phyloP scores from a whole-genome alignment of 169 alveolate species.

The Cryptosporidium viatorum region DNA sequence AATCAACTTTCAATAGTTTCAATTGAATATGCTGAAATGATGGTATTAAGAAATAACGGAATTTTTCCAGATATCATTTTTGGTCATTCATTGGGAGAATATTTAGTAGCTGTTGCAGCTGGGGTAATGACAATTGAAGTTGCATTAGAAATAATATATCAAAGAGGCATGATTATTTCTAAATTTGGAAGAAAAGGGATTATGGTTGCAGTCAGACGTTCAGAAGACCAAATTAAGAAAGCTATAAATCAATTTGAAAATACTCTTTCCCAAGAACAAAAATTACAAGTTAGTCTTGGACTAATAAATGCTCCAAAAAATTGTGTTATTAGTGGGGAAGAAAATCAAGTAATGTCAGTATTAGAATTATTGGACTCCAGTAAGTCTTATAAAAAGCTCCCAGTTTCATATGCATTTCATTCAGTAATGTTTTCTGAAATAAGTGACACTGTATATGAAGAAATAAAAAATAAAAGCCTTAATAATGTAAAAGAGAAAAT shows the following conservation, averaged over 20 bases:
- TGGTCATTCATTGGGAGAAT: slow-evolving; percentile 82
- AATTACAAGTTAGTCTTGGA: slow-evolving; percentile 20
- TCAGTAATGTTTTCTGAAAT: slow-evolving; percentile 69
- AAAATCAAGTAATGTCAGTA: slow-evolving; percentile 76
- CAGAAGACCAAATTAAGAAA: slow-evolving; percentile 66
- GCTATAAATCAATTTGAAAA: slow-evolving; percentile 23
- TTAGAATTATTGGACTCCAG: slow-evolving; percentile 41
- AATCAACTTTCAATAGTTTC: slow-evolving; percentile 64
- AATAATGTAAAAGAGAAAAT: slow-evolving; percentile 18
- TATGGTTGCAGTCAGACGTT: slow-evolving; percentile 78
- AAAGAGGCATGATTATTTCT: slow-evolving; percentile 73
- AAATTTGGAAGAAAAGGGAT: slow-evolving; percentile 52
- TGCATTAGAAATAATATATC: slow-evolving; percentile 70
- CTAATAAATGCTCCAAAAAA: slow-evolving; percentile 81
- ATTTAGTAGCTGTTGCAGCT: slow-evolving; percentile 78
- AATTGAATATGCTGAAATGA: slow-evolving; percentile 47
- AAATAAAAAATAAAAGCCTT: slow-evolving; percentile 24
- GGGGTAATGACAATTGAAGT: slow-evolving; percentile 76
- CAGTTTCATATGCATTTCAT: slow-evolving; percentile 80
- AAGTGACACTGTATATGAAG: slow-evolving; percentile 13
- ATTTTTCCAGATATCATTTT: slow-evolving; percentile 77
- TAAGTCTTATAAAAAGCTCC: slow-evolving; percentile 40
- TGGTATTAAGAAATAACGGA: slow-evolving; percentile 18
- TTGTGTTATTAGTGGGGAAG: slow-evolving; percentile 81
- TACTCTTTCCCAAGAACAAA: background rate